These are phyloP conservation scores for Trichosporon asahii DNA, from an alignment of 1,284 basidiomycete species.

Conservation along the genomic window DNA sequence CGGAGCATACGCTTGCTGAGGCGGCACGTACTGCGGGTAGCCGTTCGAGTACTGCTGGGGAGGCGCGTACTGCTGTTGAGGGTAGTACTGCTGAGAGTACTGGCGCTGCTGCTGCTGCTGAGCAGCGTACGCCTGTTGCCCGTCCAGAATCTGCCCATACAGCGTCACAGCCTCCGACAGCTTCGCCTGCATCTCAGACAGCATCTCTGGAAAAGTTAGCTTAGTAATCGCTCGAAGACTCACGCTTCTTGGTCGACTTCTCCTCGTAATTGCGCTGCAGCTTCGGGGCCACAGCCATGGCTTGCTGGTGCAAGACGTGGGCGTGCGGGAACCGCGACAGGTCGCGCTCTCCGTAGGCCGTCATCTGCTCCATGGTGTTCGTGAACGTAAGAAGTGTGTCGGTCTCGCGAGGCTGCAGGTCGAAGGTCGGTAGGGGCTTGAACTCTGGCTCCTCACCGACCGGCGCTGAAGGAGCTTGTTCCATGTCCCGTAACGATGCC, in stretches of 20 bases:
- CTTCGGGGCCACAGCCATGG: constrained; percentile 74
- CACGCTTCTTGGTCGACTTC: constrained; percentile 77
- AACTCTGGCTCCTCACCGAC: constrained; percentile 57
- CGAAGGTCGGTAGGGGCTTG: constrained; percentile 63
- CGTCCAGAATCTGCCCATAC: constrained; percentile 81
- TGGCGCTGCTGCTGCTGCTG: constrained; percentile 39
- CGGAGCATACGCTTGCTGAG: constrained; percentile 17
- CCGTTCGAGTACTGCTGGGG: constrained; percentile 13
- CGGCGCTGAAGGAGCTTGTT: constrained; percentile 75
- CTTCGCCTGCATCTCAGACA: constrained; percentile 90
- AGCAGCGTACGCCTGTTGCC: constrained; percentile 59
- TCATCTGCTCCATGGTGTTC: constrained; percentile 80
- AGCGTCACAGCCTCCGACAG: constrained; percentile 84
- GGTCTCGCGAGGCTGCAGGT: constrained; percentile 71
- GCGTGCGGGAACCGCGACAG: constrained; percentile 75
- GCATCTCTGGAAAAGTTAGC: constrained; percentile 60
- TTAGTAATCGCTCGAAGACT: constrained; percentile 46
- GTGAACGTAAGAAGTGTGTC: constrained; percentile 84
- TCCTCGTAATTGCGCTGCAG: constrained; percentile 81
- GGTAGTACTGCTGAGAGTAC: constrained; percentile 24
- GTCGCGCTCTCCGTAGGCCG: constrained; percentile 71
- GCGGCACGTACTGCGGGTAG: constrained; percentile 13
- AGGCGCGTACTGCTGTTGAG: constrained; percentile 14
- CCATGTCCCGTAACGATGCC: constrained; percentile 82
- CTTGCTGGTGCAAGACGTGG: constrained; percentile 78